Evolutionary conservation across 768 basidiomycete genomes (phyloP), one percentile per base, ranked within the genome.

Genomic region (Tylopilus felleus): DNA sequence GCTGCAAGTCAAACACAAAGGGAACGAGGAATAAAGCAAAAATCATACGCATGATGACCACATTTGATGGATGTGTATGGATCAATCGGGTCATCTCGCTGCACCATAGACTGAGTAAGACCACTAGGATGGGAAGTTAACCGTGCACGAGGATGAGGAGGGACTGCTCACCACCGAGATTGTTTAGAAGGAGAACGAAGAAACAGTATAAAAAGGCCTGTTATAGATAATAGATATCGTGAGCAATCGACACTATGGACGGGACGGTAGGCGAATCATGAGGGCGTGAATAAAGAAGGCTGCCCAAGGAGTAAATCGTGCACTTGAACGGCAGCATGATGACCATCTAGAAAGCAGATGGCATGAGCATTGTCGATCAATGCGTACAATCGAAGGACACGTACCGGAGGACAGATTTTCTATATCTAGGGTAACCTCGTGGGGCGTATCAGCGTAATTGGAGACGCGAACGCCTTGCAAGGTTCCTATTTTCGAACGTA

Each of bases 241-340:
- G 48, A 63, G 22, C 14, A 31, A 55, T 4, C 1, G 33, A 39
- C n/a, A 33, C 1, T 40, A 35, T 9, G 40, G n/a, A 29, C 16
- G 29, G 12, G 19, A 19, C 22, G 2, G 33, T 7, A 25, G 6
- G 40, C 97, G 81, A 56, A 98, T 77, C 16, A 83, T n/a, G n/a
- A n/a, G n/a, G n/a, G n/a, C 93, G 68, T 99, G 96, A 56, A 99
- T 95, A 56, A 97, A 86, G 75, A 98, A 98, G 0, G 97, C 97
- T 2, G 90, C 93, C 89, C 51, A 98, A 75, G 0, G 94, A 97
- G 74, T n/a, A n/a, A n/a, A n/a, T n/a, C n/a, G n/a, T n/a, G n/a
- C n/a, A n/a, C n/a, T n/a, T n/a, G n/a, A n/a, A n/a, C n/a, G n/a
- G n/a, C n/a, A n/a, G n/a, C n/a, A n/a, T n/a, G n/a, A n/a, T n/a